These are phyloP conservation scores for Xylariaceae sp. DNA, from an alignment of 2,329 filamentous ascomycete species.

Conservation along the genomic window DNA sequence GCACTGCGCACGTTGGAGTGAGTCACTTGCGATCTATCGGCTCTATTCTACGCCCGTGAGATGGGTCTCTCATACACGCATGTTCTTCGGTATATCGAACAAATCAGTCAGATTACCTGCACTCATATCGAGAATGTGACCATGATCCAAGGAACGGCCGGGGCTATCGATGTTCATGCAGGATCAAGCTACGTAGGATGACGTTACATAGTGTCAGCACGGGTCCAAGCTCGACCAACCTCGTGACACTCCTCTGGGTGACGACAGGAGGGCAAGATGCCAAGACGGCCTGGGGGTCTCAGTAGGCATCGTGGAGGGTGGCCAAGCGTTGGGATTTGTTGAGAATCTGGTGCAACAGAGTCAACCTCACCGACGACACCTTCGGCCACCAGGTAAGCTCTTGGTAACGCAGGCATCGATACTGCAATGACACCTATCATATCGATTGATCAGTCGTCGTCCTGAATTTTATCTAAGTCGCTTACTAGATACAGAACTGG, in stretches of 20 bases:
- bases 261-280: background rate
- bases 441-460: no score
- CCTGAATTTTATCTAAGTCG: no score
- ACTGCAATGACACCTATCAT: no score
- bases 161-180: conserved; percentile 6
- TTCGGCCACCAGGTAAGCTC: no score
- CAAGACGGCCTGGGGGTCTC: background rate
- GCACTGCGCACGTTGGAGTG: no score
- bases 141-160: background rate
- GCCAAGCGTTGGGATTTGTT: background rate
- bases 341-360: background rate
- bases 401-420: no score
- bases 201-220: conserved; percentile 9
- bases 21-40: no score
- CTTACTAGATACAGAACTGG: no score
- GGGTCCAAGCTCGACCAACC: background rate
- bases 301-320: background rate
- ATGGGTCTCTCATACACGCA: no score
- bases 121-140: background rate
- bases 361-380: no score
- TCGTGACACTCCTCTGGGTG: background rate
- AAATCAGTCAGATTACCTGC: background rate
- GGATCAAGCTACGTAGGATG: background rate
- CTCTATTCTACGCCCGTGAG: no score
- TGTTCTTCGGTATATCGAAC: no score